Evolutionary conservation across 2,329 filamentous ascomycete genomes (phyloP), one percentile per base, ranked within the genome.

Genomic region (Colletotrichum musicola): DNA sequence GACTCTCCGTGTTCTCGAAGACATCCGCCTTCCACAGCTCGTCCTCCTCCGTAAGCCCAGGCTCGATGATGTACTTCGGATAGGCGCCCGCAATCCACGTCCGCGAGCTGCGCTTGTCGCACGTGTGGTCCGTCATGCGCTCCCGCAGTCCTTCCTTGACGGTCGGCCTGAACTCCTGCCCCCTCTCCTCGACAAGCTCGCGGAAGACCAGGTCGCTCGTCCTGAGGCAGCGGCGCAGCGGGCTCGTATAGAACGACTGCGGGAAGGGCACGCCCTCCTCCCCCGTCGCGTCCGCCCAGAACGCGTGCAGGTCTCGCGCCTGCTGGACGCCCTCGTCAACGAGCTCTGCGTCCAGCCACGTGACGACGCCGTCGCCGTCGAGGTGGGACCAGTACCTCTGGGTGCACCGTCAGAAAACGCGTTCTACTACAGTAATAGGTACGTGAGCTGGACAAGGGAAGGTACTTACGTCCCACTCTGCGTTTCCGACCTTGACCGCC

Each of bases 101-200:
- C 50, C 80, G 81, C 7, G 79, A 75, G 57, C 83, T 83, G 16
- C 89, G 81, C 16, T 85, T 82, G 75, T 91, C 88, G 74, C 89
- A 91, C 0, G 88, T 90, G 74, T 91, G 89, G 62, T 85, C 81
- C 9, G 86, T 88, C 65, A 89, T 82, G 2, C 86, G 84, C 75
- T 92, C 89, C 20, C 89, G 81, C 14, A 90, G 79, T 4, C 84
- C 75, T 66, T 91, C 89, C 74, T 89, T 90, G 73, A 91, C 77
- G 1, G 83, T 77, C 0, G 88, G 87, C 6, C 75, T 77, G 69
- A 88, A 88, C 0, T 80, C 78, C 12, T 71, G 74, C 75, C 46
- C 84, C 71, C 63, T 79, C 57, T 71, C 68, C 13, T 72, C 63
- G 62, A 77, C 72, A 6, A 89, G 75, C 1, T 80, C 80, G 0